A percentile compares a stretch with the other conserved stretches of the same genome.
phyloP scores from a whole-genome alignment of 345 rosid genomes.

The Bretschneidera sinensis region DNA sequence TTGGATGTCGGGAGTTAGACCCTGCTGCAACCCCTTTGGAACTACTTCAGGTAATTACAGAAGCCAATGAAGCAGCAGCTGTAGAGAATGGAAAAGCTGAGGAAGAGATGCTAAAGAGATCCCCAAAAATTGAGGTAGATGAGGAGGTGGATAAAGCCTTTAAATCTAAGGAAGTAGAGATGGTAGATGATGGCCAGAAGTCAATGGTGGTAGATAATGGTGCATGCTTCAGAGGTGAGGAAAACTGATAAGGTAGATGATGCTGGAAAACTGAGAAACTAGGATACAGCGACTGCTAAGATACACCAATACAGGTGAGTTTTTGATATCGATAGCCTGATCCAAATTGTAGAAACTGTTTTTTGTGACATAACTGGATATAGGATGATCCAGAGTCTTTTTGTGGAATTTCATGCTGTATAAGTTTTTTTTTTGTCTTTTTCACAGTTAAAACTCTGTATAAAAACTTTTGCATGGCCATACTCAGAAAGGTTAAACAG shows the following conservation, averaged over 20 bases:
- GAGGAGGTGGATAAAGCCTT: conserved; percentile 3
- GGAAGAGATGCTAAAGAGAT: conserved; percentile 6
- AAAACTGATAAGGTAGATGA: too few relatives aligned
- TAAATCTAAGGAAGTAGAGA: conserved; percentile 9
- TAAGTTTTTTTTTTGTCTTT: conserved; percentile 5
- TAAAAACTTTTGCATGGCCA: conserved; percentile 20
- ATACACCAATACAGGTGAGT: conserved; percentile 19
- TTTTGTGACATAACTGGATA: conserved; percentile 27
- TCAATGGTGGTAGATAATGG: conserved; percentile 1
- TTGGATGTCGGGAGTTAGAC: conserved; percentile 78
- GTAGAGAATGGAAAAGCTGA: conserved; percentile 17
- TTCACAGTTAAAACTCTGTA: conserved; percentile 11
- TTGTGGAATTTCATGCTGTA: neutral
- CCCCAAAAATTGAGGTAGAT: conserved; percentile 6
- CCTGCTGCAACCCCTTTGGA: conserved; percentile 86
- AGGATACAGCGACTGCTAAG: conserved; percentile 18
- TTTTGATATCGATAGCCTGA: conserved; percentile 15
- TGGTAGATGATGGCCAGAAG: conserved; percentile 5
- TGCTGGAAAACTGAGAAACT: too few relatives aligned
- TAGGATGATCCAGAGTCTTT: conserved; percentile 8
- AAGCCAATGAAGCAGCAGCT: conserved; percentile 15
- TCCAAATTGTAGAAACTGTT: conserved; percentile 23
- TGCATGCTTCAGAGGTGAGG: conserved; percentile 11
- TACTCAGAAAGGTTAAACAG: conserved; percentile 16
- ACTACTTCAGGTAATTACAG: conserved; percentile 39